phyloP scores from a whole-genome alignment of 2,329 filamentous ascomycete species.

The Pseudocercospora musae region DNA sequence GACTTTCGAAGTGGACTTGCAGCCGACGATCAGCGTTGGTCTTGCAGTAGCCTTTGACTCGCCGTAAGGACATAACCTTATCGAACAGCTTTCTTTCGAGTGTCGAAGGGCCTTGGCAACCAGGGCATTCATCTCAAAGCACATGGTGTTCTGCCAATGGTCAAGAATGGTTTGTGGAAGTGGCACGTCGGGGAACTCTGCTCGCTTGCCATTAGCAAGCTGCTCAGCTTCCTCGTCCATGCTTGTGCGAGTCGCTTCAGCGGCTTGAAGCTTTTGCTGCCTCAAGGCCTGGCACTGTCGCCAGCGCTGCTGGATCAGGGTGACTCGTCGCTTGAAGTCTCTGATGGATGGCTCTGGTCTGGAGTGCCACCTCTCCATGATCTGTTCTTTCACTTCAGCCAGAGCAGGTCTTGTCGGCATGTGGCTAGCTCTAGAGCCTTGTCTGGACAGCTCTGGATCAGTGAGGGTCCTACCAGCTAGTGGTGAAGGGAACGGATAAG shows the following conservation, averaged over 20 bases:
- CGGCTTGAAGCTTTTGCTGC: conserved; percentile 14
- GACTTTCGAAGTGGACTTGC: conserved; percentile 70
- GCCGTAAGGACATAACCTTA: conserved; percentile 72
- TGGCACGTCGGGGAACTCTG: conserved; percentile 39
- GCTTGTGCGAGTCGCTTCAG: conserved; percentile 5
- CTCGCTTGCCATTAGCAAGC: conserved; percentile 16
- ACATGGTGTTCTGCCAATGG: conserved; percentile 68
- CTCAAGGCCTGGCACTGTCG: conserved; percentile 25
- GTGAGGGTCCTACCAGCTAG: background rate
- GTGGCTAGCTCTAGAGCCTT: conserved; percentile 3
- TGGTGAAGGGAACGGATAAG: conserved; percentile 3
- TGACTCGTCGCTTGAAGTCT: conserved; percentile 36
- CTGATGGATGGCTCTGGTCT: conserved; percentile 28
- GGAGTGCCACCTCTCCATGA: conserved; percentile 7
- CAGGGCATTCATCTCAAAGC: conserved; percentile 70
- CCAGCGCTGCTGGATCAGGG: conserved; percentile 35
- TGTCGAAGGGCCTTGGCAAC: conserved; percentile 69
- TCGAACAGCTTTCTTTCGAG: conserved; percentile 72
- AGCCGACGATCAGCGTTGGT: conserved; percentile 74
- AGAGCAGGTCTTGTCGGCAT: conserved; percentile 7
- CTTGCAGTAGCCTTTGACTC: conserved; percentile 62
- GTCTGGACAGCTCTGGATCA: background rate
- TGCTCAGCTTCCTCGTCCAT: conserved; percentile 3
- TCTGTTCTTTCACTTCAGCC: conserved; percentile 8
- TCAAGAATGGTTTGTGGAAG: conserved; percentile 63